Evolutionary conservation across 306 rosid genomes (phyloP).

Genomic region (Cicer bijugum): DNA sequence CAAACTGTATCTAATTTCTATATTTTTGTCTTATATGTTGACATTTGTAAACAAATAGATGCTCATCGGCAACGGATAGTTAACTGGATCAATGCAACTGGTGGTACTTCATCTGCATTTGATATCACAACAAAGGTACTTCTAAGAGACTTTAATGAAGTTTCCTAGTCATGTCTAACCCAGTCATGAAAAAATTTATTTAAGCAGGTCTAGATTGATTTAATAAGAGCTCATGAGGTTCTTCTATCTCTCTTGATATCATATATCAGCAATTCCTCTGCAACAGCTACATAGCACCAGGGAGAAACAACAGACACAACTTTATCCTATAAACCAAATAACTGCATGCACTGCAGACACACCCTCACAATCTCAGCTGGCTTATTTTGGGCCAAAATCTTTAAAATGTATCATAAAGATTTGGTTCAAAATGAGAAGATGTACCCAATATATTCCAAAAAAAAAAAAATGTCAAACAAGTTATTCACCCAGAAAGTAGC

Average conservation of each 20-base stretch:
- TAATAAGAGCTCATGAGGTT: neutral
- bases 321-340: neutral
- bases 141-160: slow-evolving; percentile 12
- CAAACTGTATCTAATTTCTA: slow-evolving; percentile 16
- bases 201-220: neutral
- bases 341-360: neutral
- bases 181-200: slow-evolving; percentile 3
- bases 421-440: neutral
- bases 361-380: neutral
- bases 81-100: slow-evolving; percentile 82
- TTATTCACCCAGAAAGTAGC: neutral
- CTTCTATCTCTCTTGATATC: no score
- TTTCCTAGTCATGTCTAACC: slow-evolving; percentile 27
- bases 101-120: slow-evolving; percentile 76
- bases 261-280: no score
- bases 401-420: no score
- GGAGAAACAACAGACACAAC: neutral
- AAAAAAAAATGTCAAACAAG: neutral
- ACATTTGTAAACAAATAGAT: slow-evolving; percentile 55
- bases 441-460: neutral
- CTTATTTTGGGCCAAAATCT: neutral
- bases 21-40: slow-evolving; percentile 18
- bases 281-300: neutral
- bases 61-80: slow-evolving; percentile 78
- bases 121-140: slow-evolving; percentile 82